Percentiles rank a stretch among this genome's conserved stretches.
phyloP scores from a whole-genome alignment of 805 yeast species.

The Suhomyces kilbournensis region DNA sequence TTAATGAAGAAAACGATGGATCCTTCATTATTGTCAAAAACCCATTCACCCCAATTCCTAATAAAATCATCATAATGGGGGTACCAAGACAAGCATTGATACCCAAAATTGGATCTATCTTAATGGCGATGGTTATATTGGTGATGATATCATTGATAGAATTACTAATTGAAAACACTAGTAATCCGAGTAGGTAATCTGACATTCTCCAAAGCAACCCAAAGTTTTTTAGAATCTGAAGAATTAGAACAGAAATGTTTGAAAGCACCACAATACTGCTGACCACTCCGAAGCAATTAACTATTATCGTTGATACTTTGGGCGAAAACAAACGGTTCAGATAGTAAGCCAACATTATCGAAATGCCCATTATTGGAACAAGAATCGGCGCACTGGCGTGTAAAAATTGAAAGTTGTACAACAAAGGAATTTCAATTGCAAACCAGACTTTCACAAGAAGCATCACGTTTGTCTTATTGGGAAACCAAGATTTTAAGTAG shows the following conservation, averaged over 20 bases:
- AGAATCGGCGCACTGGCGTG: constrained; percentile 9
- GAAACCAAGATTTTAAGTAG: not conserved
- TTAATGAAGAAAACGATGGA: constrained; percentile 5
- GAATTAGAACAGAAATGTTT: constrained; percentile 20
- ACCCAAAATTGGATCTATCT: constrained; percentile 37
- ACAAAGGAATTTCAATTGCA: constrained; percentile 14
- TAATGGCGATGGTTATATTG: constrained; percentile 46
- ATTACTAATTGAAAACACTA: constrained; percentile 49
- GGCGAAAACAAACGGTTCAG: not conserved
- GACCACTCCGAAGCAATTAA: constrained; percentile 19
- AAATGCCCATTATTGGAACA: constrained; percentile 6
- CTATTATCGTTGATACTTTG: constrained; percentile 1
- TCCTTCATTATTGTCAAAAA: constrained; percentile 4
- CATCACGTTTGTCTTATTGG: not conserved
- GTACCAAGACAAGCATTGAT: constrained; percentile 55
- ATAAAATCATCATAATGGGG: constrained; percentile 45
- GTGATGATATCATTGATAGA: constrained; percentile 52
- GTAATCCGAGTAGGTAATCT: constrained; percentile 48
- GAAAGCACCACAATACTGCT: constrained; percentile 27
- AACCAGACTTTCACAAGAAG: constrained; percentile 14
- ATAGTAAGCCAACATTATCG: constrained; percentile 1
- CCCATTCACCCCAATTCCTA: constrained; percentile 52
- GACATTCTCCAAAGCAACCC: constrained; percentile 43
- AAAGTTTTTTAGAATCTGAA: constrained; percentile 38
- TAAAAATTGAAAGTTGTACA: constrained; percentile 17